Evolutionary conservation across 2,329 filamentous ascomycete species (phyloP), one percentile per base, ranked within the genome.

Genomic region (Penicillium brasilianum): DNA sequence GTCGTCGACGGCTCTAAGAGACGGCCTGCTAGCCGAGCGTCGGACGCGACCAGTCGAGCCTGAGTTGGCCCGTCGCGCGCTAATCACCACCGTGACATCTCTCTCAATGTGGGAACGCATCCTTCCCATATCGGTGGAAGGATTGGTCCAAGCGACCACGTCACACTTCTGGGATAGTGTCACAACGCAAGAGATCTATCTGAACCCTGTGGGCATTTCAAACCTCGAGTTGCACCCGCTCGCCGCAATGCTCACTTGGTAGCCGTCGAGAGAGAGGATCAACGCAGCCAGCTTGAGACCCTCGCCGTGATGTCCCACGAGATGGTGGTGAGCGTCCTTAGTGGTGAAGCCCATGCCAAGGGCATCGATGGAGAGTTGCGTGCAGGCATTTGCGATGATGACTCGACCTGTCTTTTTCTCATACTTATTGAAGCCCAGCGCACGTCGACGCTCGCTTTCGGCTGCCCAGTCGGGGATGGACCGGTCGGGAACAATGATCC

Each of bases 201-300:
- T 37, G 43, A n/a, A n/a, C n/a, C 25, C 43, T 46, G 22, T 46
- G 16, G 51, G 41, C 37, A 57, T 32, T 25, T 46, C 14, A 48
- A 57, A 60, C 11, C 13, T 39, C 58, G 39, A 60, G 25, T 30
- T 57, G 39, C 50, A 54, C 22, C 44, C 25, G 22, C 59, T 55
- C 16, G 58, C 54, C 18, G 48, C 48, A 20, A 60, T 37, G 34
- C 44, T 57, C 50, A 58, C 10, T 18, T 41, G 41, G 22, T 57
- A 55, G 30, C 50, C 34, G 22, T 57, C 54, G 41, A 46, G 48
- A 54, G 50, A 58, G 36, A 55, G 28, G 9, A 54, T 28, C 43
- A 61, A 54, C 18, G 43, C 55, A 20, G 59, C 41, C 55, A 61
- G 55, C 44, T 58, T 58, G 59, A 61, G 43, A 46, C 55, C 59